Evolutionary conservation across 495 filamentous ascomycete species (phyloP), one percentile per base, ranked within the genome.

Genomic region (Sporormia fimetaria): DNA sequence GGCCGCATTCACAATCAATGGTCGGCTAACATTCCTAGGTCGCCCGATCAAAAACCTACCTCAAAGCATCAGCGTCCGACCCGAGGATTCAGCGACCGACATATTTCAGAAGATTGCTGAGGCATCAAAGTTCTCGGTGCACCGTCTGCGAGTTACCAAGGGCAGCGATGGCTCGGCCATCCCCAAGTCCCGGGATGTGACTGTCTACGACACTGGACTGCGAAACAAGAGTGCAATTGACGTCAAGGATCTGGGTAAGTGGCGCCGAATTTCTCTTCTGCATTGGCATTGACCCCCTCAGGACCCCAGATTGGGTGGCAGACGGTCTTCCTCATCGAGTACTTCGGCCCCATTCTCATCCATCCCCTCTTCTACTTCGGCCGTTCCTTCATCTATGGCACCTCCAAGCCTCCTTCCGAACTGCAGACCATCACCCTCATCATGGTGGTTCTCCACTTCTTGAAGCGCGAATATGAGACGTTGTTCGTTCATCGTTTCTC

Each of bases 401-500:
- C 74, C 59, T 63, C 65, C 44, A 63, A 63, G 63, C 36, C 57
- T 33, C 74, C 80, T 36, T 78, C 81, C 20, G 59, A 67, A 33
- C 63, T 74, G 2, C 87, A 94, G 57, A 71, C 70, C 42, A 67
- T 92, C 15, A 71, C 81, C 36, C 78, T 83, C 55, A 61, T 62
- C 30, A 71, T 92, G 35, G 71, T 90, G 49, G 70, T 69, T 37
- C 56, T 80, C 21, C 88, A 98, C 67, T 98, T 95, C 70, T 50
- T 85, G 51, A 98, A 98, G 69, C 86, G 90, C 54, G 92, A 96
- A 64, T 74, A 81, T 41, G 90, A 98, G 66, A 94, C 87, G 11
- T 47, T 95, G 40, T 94, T 87, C 63, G 75, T 98, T 41, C 90
- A 98, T 69, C 83, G 83, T 59, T 98, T 98, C 74, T 87, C 83